A percentile compares a stretch with the other conserved stretches of the same genome.
Conservation (phyloP, 2,329 filamentous ascomycete species). For the Fusarium verticillioides region DNA sequence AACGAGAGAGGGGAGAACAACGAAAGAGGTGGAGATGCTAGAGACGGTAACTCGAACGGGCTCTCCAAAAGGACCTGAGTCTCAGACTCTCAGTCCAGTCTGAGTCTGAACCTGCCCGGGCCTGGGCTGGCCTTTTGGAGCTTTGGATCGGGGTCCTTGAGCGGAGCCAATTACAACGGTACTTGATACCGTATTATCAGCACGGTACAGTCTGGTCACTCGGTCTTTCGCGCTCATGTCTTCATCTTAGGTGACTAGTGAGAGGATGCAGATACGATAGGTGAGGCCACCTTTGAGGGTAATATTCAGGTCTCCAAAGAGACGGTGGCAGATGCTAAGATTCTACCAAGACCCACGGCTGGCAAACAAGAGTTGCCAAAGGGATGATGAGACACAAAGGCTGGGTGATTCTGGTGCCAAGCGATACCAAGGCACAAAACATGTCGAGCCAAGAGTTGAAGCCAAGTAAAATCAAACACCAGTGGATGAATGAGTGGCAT, state of each 20-base stretch:
- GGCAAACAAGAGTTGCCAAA: constrained; percentile 20
- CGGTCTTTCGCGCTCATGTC: neutral
- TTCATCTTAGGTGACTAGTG: constrained; percentile 1
- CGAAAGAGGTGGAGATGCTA: constrained; percentile 25
- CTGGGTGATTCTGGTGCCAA: constrained; percentile 25
- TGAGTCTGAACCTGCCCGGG: neutral
- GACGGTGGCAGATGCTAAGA: constrained; percentile 25
- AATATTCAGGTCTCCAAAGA: constrained; percentile 3
- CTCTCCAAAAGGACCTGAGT: constrained; percentile 36
- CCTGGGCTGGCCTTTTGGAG: constrained; percentile 30
- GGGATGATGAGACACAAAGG: constrained; percentile 30
- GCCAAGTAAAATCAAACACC: constrained; percentile 32
- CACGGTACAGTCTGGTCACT: constrained; percentile 30
- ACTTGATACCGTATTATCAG: constrained; percentile 29
- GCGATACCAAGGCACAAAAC: constrained; percentile 33
- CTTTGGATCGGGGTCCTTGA: constrained; percentile 29
- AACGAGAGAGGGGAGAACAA: constrained; percentile 11
- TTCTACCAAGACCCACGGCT: constrained; percentile 14
- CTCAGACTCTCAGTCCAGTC: neutral
- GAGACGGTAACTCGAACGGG: constrained; percentile 28
- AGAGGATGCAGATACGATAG: constrained; percentile 11
- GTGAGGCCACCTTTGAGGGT: constrained; percentile 16
- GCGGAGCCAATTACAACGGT: neutral
- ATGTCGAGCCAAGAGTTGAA: constrained; percentile 33
- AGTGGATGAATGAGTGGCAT: constrained; percentile 16